Conservation (phyloP, 2,329 filamentous ascomycete species). For the Pseudogymnoascus sp. region DNA sequence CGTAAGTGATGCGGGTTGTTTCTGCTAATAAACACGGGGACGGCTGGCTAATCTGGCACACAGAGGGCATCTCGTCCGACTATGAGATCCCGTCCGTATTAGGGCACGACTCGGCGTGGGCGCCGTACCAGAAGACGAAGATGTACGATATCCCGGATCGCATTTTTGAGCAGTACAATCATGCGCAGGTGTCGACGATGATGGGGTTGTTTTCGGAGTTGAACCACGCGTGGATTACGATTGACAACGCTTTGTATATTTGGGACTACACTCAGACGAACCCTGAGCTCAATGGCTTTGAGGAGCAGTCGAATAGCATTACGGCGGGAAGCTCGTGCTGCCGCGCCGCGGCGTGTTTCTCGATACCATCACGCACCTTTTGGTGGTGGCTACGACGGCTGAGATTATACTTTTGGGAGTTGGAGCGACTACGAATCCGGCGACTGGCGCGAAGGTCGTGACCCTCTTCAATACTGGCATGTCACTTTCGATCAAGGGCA, state of each 20-base stretch:
- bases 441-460: conserved; percentile 64
- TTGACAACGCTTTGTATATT: conserved; percentile 91
- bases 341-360: conserved; percentile 87
- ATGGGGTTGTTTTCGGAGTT: conserved; percentile 95
- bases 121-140: conserved; percentile 80
- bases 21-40: conserved; percentile 15
- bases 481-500: conserved; percentile 67
- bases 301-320: conserved; percentile 82
- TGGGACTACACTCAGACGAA: conserved; percentile 97
- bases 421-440: conserved; percentile 55
- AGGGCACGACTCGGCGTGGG: conserved; percentile 61
- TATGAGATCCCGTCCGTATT: conserved; percentile 64
- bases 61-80: conserved; percentile 84
- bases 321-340: conserved; percentile 76
- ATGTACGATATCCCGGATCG: conserved; percentile 86
- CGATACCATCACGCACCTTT: conserved; percentile 73
- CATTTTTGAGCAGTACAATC: conserved; percentile 89
- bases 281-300: conserved; percentile 84
- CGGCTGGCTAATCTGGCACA: conserved; percentile 34
- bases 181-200: conserved; percentile 76
- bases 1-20: conserved; percentile 52
- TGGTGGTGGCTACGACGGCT: conserved; percentile 79
- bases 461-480: conserved; percentile 85
- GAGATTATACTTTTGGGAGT: conserved; percentile 87
- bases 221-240: conserved; percentile 90